Evolutionary conservation across 257 asterid species (phyloP), one percentile per base, ranked within the genome.

Genomic region (Vinca minor): DNA sequence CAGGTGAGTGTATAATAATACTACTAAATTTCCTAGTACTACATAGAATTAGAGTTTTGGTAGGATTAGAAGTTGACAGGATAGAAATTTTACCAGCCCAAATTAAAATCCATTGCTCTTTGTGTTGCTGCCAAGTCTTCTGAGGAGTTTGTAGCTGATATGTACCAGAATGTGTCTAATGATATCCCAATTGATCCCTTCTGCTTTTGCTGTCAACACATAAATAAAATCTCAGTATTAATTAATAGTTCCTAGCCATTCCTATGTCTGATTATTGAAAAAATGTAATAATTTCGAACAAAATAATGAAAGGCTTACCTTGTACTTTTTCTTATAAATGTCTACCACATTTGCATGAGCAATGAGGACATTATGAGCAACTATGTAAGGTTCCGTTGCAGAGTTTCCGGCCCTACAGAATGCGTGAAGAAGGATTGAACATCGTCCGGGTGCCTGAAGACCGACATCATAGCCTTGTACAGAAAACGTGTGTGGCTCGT

Each of bases 371-470:
- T 85, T 86, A 75, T 91, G 96, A 5, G 59, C 95, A 0, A 84
- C 96, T 0, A 81, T 74, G 54, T 86, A 91, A 62, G 96, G 95
- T 76, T 88, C 95, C 38, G 87, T 83, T 10, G 90, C 83, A 5
- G 96, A 88, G 74, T 91, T 88, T 14, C 96, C 98, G 0, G 78
- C 88, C 70, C 73, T 69, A 57, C 98, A 86, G n/a, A 84, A 73
- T 2, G 73, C 52, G 0, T 4, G 82, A 23, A 79, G 89, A 25
- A 80, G 63, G 70, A 83, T 74, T n/a, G 95, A 84, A 68, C 98
- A 91, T 3, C 88, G 79, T 20, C 92, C 77, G 0, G 95, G 96
- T 1, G 96, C 97, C 45, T 79, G 80, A 47, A 87, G 81, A 35
- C 97, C 96, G 0, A 76, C 79, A 35, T 87, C 96, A 56, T 74